Evolutionary conservation across 1,139 yeast genomes (phyloP), one percentile per base, ranked within the genome.

Genomic region (Suhomyces chickasaworum): DNA sequence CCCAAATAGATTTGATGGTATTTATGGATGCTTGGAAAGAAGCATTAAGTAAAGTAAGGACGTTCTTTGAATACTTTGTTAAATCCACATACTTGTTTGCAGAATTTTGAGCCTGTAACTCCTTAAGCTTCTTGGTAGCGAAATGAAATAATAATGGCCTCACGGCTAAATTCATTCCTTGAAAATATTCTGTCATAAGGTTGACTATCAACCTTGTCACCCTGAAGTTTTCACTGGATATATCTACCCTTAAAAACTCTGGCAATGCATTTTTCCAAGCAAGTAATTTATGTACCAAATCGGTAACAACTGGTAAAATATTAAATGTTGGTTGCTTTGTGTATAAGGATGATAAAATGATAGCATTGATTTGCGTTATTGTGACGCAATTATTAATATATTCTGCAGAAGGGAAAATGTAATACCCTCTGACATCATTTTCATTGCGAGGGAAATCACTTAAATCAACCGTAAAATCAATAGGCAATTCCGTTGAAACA

Each of bases 11-110:
- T 51, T 89, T 75, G 38, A 89, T 82, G 0, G 93, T 84, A 58
- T 87, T 87, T 41, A 87, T 84, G 0, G 95, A 86, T 0, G 95
- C 95, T 57, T 87, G 93, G 63, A 88, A 81, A 1, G 95, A 86
- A 3, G 95, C 86, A 64, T 88, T 88, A 50, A 89, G 67, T 40
- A 89, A 68, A 0, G 87, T 81, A 15, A 86, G 72, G 13, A 88
- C 81, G 36, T 86, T 80, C 47, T 81, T 79, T 3, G 95, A 86
- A 57, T 83, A 86, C 43, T 80, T 74, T 18, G 87, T 81, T 50
- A 88, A 65, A 58, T 86, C 89, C 34, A 88, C 77, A 53, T 83
- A 84, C 47, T 79, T 77, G 51, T 77, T 81, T 42, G 67, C 63
- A 7, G 68, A 69, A 46, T 64, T 67, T 17, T 60, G 65, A 3